Evolutionary conservation across 2,329 filamentous ascomycete species (phyloP).

Genomic region (Mariannaea sp.): DNA sequence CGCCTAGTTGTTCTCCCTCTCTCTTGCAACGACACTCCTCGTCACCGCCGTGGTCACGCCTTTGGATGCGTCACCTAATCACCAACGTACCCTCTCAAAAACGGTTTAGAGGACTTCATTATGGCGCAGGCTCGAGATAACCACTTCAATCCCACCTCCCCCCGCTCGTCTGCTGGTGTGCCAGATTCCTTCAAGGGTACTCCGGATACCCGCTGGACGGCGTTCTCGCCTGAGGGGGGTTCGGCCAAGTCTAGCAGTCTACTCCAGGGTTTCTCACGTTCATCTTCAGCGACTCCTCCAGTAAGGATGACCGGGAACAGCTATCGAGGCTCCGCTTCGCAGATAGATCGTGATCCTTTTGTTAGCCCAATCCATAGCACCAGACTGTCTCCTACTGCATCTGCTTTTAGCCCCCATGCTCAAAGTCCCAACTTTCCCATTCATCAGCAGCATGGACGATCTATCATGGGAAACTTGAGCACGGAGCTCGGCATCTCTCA

Average conservation of each 20-base stretch:
- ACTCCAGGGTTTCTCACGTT: conserved; percentile 41
- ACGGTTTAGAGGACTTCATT: conserved; percentile 13
- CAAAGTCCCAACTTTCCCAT: conserved; percentile 24
- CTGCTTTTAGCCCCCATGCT: conserved; percentile 59
- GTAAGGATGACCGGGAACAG: conserved; percentile 34
- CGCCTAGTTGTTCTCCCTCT: not conserved
- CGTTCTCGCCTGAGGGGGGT: conserved; percentile 65
- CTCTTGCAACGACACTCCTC: not conserved
- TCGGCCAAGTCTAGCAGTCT: conserved; percentile 51
- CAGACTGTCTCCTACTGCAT: conserved; percentile 68
- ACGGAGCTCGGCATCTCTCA: conserved; percentile 52
- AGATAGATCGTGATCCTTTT: conserved; percentile 59
- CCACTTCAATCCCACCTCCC: conserved; percentile 52
- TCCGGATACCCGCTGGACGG: conserved; percentile 66
- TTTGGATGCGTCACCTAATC: not conserved
- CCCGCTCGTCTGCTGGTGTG: conserved; percentile 56
- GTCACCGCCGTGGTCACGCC: not conserved
- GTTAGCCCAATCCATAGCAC: conserved; percentile 44
- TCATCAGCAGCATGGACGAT: conserved; percentile 27
- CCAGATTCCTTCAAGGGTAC: conserved; percentile 65
- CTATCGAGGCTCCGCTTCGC: conserved; percentile 32
- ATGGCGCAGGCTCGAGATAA: conserved; percentile 51
- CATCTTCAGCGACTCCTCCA: conserved; percentile 38
- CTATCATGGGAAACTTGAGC: conserved; percentile 48
- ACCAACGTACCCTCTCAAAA: not conserved